Percentiles rank a stretch among this genome's conserved stretches.
Conservation (phyloP, 2,329 filamentous ascomycete species). For the Claviceps sp. region DNA sequence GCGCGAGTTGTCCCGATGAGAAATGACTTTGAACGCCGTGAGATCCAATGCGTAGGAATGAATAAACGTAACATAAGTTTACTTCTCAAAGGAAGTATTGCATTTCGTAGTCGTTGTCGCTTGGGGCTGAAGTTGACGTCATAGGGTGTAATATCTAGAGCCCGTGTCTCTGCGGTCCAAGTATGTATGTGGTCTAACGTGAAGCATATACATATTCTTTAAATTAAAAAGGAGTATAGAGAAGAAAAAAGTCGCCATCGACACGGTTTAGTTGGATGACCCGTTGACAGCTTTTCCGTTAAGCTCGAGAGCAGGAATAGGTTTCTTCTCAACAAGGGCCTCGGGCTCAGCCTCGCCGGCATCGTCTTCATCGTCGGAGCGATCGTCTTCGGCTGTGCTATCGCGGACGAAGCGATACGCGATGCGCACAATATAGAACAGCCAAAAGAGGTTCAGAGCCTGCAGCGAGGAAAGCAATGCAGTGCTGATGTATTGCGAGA, state of each 20-base stretch:
- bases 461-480: constrained; percentile 53
- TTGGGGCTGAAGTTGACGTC: too few species aligned
- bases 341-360: constrained; percentile 24
- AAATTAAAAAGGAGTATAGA: background rate
- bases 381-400: constrained; percentile 52
- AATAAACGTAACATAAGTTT: too few species aligned
- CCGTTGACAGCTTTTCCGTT: constrained; percentile 11
- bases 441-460: constrained; percentile 69
- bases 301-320: constrained; percentile 10
- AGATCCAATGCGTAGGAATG: too few species aligned
- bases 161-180: too few species aligned
- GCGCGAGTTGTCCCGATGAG: too few species aligned
- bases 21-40: too few species aligned
- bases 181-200: too few species aligned
- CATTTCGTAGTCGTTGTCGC: too few species aligned
- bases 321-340: constrained; percentile 17
- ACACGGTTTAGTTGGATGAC: background rate
- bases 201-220: too few species aligned
- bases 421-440: constrained; percentile 64
- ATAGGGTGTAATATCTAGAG: too few species aligned
- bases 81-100: too few species aligned
- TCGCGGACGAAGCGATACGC: constrained; percentile 55
- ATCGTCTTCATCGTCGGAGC: constrained; percentile 56
- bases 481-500: constrained; percentile 56
- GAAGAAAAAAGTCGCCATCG: background rate